These are phyloP conservation scores for Juglanconis oblonga DNA, from an alignment of 2,329 filamentous ascomycete species.

Conservation along the genomic window DNA sequence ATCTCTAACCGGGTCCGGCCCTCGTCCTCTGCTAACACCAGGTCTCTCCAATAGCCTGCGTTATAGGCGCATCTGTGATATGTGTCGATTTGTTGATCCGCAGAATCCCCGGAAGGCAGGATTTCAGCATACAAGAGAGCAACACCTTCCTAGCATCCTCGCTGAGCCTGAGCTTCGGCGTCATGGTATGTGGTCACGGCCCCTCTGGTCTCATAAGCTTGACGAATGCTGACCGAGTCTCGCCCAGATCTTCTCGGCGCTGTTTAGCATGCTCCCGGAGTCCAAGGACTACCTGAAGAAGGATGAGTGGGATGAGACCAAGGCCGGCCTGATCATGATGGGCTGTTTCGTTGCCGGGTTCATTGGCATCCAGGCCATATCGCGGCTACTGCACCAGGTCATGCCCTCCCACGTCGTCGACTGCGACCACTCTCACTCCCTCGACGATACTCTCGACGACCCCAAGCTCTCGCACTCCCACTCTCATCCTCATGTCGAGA, in stretches of 20 bases:
- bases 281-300: slow-evolving; percentile 73
- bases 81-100: slow-evolving; percentile 79
- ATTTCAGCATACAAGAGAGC: slow-evolving; percentile 87
- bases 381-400: slow-evolving; percentile 67
- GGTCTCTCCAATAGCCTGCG: slow-evolving; percentile 46
- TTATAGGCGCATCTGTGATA: slow-evolving; percentile 78
- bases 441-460: slow-evolving; percentile 43
- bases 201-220: neutral
- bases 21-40: neutral
- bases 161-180: slow-evolving; percentile 88
- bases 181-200: slow-evolving; percentile 70
- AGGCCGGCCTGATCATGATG: slow-evolving; percentile 68
- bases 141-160: slow-evolving; percentile 84
- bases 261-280: slow-evolving; percentile 91
- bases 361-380: slow-evolving; percentile 71
- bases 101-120: slow-evolving; percentile 66
- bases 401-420: slow-evolving; percentile 79
- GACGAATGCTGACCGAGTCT: neutral
- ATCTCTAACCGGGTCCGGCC: neutral
- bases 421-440: slow-evolving; percentile 67
- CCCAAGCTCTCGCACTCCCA: slow-evolving; percentile 25
- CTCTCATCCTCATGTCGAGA: slow-evolving; percentile 21
- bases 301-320: slow-evolving; percentile 63
- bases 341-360: slow-evolving; percentile 69
- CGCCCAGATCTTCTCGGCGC: slow-evolving; percentile 77